phyloP scores from a whole-genome alignment of 176 grass and related monocot genomes.

The Musa troglodytarum region DNA sequence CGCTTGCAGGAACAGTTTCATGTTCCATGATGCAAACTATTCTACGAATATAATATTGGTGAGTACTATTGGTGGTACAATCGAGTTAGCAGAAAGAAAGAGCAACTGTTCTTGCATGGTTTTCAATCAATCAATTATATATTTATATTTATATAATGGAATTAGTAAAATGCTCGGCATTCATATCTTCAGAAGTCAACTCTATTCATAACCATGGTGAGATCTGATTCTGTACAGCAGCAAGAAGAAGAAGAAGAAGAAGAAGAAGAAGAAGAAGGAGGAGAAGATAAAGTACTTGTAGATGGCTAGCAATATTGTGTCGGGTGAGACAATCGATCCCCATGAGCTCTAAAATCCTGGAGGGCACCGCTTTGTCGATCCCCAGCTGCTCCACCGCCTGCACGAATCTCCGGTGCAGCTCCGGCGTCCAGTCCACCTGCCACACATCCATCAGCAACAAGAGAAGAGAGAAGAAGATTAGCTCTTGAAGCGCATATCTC shows the following conservation, averaged over 20 bases:
- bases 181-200: no score
- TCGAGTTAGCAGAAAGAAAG: no score
- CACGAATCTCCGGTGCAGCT: conserved; percentile 91
- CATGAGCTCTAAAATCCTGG: conserved; percentile 88
- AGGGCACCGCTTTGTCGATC: conserved; percentile 97
- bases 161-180: no score
- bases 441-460: background rate
- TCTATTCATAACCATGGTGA: background rate
- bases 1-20: no score
- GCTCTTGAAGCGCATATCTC: background rate
- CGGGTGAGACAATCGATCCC: conserved; percentile 74
- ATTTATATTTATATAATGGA: no score
- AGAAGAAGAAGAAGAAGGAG: background rate
- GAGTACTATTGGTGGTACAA: no score
- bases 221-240: background rate
- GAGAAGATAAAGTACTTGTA: conserved; percentile 36
- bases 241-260: background rate
- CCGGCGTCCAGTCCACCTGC: conserved; percentile 98
- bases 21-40: no score
- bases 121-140: no score
- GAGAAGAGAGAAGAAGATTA: no score
- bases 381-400: conserved; percentile 98
- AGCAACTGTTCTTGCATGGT: no score
- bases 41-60: no score
- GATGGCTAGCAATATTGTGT: conserved; percentile 93